phyloP scores from a whole-genome alignment of 2,329 filamentous ascomycete genomes.

The Fusarium denticulatum region DNA sequence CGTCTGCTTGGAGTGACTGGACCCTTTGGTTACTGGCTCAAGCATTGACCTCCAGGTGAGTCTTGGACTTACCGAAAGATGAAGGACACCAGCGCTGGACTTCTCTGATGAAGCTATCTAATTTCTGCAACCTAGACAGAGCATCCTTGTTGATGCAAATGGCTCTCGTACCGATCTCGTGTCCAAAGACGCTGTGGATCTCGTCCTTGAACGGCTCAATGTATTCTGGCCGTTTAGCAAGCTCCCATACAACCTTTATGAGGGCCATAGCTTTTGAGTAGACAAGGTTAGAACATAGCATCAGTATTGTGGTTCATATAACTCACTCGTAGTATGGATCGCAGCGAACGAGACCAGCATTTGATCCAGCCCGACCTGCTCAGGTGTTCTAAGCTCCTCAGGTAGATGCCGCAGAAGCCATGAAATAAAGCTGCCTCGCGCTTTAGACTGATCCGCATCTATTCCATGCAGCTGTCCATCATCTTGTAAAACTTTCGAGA shows the following conservation, averaged over 20 bases:
- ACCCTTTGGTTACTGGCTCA: accelerated
- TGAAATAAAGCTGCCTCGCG: accelerated
- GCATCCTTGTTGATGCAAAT: background rate
- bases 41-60: accelerated
- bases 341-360: background rate
- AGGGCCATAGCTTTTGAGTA: background rate
- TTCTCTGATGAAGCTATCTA: background rate
- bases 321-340: background rate
- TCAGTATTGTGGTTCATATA: accelerated
- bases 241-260: background rate
- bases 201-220: background rate
- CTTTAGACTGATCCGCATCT: accelerated
- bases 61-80: background rate
- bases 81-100: background rate
- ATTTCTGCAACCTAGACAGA: background rate
- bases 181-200: background rate
- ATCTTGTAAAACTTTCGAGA: accelerated
- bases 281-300: accelerated
- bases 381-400: background rate
- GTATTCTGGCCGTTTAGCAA: background rate
- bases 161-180: accelerated
- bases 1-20: background rate
- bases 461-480: accelerated
- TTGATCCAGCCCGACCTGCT: background rate
- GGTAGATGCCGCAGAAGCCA: background rate